These are phyloP conservation scores for Leptographium wingfieldii DNA, from an alignment of 2,329 filamentous ascomycete genomes.

Conservation along the genomic window DNA sequence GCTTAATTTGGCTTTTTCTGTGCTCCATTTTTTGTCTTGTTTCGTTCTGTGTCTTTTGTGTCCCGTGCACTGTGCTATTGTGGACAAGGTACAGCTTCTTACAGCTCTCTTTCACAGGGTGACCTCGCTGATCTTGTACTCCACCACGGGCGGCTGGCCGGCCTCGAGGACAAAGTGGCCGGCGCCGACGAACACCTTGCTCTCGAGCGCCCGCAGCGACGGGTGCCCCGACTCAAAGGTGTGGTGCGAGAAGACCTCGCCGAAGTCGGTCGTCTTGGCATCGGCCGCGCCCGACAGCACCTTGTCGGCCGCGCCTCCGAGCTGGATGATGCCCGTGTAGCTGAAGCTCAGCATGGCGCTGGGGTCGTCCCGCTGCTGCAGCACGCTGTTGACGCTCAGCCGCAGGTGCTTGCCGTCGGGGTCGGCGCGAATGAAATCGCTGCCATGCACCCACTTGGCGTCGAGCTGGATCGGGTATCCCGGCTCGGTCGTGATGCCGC, in stretches of 20 bases:
- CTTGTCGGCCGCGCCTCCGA: constrained; percentile 18
- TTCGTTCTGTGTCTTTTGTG: too few species aligned
- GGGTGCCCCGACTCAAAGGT: constrained; percentile 24
- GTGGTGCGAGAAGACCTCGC: constrained; percentile 24
- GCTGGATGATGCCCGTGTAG: constrained; percentile 25
- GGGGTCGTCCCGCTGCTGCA: constrained; percentile 20
- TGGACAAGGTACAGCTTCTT: background rate
- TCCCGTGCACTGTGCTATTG: too few species aligned
- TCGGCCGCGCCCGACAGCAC: constrained; percentile 22
- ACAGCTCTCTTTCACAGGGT: background rate
- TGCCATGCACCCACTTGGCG: constrained; percentile 25
- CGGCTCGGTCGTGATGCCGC: constrained; percentile 22
- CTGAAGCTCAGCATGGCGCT: constrained; percentile 21
- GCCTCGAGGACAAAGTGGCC: constrained; percentile 28
- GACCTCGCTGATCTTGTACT: constrained; percentile 33
- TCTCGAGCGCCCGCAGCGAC: constrained; percentile 22
- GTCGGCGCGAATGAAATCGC: constrained; percentile 28
- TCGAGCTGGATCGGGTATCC: constrained; percentile 25
- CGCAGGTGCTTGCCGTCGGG: constrained; percentile 22
- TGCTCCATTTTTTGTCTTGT: too few species aligned
- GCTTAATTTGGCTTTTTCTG: too few species aligned
- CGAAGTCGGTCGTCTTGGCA: constrained; percentile 26
- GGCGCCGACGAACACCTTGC: constrained; percentile 27
- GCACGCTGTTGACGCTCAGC: constrained; percentile 25
- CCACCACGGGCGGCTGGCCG: constrained; percentile 25